Evolutionary conservation across 2,329 filamentous ascomycete species (phyloP).

Genomic region (Sporothrix dimorphospora): DNA sequence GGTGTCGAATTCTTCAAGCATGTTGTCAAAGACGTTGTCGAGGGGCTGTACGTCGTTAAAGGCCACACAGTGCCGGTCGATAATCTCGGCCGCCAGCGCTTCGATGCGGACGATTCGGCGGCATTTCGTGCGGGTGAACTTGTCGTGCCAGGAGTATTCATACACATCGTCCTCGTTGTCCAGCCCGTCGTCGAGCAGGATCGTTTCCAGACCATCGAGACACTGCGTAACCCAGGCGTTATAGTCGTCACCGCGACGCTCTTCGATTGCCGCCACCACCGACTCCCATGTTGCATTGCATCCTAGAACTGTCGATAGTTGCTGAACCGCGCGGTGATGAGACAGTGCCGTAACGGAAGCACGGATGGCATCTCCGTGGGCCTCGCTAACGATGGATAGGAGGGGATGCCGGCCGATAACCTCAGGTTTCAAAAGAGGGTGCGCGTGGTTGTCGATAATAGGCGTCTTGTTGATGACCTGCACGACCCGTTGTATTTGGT

Average conservation of each 20-base stretch:
- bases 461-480: slow-evolving; percentile 57
- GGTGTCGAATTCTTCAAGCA: slow-evolving; percentile 54
- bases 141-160: slow-evolving; percentile 65
- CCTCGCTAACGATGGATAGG: slow-evolving; percentile 71
- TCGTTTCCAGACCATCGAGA: slow-evolving; percentile 70
- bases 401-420: slow-evolving; percentile 53
- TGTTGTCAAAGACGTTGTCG: slow-evolving; percentile 47
- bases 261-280: slow-evolving; percentile 50
- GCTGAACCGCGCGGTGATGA: slow-evolving; percentile 69
- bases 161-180: slow-evolving; percentile 59
- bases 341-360: slow-evolving; percentile 66
- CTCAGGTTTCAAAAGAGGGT: slow-evolving; percentile 64
- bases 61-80: slow-evolving; percentile 48
- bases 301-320: slow-evolving; percentile 66
- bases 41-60: slow-evolving; percentile 43
- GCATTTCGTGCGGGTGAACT: slow-evolving; percentile 64
- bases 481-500: slow-evolving; percentile 41
- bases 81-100: slow-evolving; percentile 66
- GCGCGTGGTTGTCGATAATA: slow-evolving; percentile 74
- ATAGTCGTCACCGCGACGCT: slow-evolving; percentile 50
- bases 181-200: slow-evolving; percentile 80
- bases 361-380: slow-evolving; percentile 66
- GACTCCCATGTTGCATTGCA: slow-evolving; percentile 66
- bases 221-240: slow-evolving; percentile 65
- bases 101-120: slow-evolving; percentile 81